Base-by-base conservation (phyloP, 176 grass and related monocot genomes). In the Avena insularis region DNA sequence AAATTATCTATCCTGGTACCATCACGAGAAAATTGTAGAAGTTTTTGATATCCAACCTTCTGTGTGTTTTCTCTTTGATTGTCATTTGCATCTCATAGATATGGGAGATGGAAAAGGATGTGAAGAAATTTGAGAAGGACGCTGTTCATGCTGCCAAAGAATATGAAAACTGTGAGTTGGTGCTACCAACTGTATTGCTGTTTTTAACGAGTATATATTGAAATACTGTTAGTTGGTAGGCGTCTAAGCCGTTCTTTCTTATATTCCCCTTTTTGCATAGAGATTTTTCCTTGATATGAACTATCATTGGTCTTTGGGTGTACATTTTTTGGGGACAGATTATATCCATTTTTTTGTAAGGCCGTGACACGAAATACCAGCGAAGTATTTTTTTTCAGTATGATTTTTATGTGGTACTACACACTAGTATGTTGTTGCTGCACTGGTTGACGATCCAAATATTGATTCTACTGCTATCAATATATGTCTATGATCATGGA, bases 101-200 rank as follows among this genome's bases (percentile, higher is more conserved):
- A 80, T 91, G 82, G 86, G 93, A 98, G 87, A 95, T 95, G 90
- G 93, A 98, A 61, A 92, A 77, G 65, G 84, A 82, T 87, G 66
- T 92, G 56, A 95, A 94, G 82, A 94, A 94, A 76, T 71, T 92
- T 81, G 90, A 98, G 64, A 98, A 92, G 45, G 86, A 90, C 82
- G 96, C 93, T 82, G 49, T 83, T 70, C 35, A 71, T 55, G 87
- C 90, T 80, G 88, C 93, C 60, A 90, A 51, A 81, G 70, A 84
- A 23, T 94, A 92, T 67, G 90, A 92, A 78, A 86, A 92, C 75
- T 25, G 96, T 98, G 86, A 93, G 93, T 87, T 88, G 3, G 6
- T 71, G 62, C 80, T 16, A n/a, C 23, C 3, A 5, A 15, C 64
- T 87, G 21, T 17, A 8, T 84, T 87, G 57, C 7, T 70, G 25